Evolutionary conservation across 2,329 filamentous ascomycete species (phyloP), one percentile per base, ranked within the genome.

Genomic region (Colletotrichum lentis): DNA sequence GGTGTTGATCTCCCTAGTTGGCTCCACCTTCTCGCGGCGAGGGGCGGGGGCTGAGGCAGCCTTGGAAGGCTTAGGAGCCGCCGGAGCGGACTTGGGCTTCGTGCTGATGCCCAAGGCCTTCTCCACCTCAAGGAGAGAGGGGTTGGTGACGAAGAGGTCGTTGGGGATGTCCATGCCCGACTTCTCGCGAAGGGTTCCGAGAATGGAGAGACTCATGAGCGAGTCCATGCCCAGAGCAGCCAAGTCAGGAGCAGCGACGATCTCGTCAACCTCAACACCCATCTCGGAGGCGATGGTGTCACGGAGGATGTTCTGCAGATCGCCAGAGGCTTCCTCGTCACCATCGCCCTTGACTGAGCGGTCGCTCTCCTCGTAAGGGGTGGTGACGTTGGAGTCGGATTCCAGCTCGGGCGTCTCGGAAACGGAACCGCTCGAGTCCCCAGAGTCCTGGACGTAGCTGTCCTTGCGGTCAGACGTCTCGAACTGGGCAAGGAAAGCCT

Each of bases 271-370:
- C 27, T 89, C 86, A n/a, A 92, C 87, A 65, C 88, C 88, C 85
- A 92, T 91, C 77, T 92, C 90, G 44, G 85, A 82, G n/a, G 89
- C 87, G 70, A 92, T 88, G 64, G 89, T 91, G 62, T 86, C 84
- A 76, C 90, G 88, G 54, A 91, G 83, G 72, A 85, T 76, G 74
- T 82, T 73, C 79, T 83, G 79, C 44, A 86, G 74, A 74, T 83
- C 80, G 71, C 81, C 77, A 6, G 35, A 60, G 16, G 24, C 24
- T 24, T 56, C 55, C 54, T 78, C 75, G 67, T 80, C 81, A 24
- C 73, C 75, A 27, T 74, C 71, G 18, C 79, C 79, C 73, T 86
- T 85, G 60, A 80, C 75, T 0, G 81, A 81, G 57, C 84, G 84
- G 58, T 85, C 80, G 71, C 83, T 86, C 65, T 84, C 81, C 64